Evolutionary conservation across 306 rosid species (phyloP).

Genomic region (Cercis canadensis): DNA sequence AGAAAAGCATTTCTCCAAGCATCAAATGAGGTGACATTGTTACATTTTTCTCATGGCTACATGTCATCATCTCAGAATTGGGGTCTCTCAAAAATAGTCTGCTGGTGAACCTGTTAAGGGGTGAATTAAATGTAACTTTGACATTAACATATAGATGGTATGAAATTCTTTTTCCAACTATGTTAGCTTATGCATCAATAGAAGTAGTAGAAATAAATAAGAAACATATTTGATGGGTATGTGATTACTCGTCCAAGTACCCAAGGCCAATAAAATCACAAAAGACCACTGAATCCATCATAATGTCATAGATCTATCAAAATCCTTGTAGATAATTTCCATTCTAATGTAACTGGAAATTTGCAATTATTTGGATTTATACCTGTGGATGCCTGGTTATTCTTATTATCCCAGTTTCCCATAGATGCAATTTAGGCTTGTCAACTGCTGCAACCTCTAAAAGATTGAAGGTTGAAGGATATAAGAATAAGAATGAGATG

Average conservation of each 20-base stretch:
- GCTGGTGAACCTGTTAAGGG: background rate
- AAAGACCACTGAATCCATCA: slow-evolving; percentile 30
- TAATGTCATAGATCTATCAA: background rate
- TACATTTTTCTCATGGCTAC: background rate
- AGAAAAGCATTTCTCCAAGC: background rate
- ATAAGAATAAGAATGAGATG: slow-evolving; percentile 82
- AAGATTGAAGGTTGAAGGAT: slow-evolving; percentile 95
- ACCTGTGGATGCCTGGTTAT: slow-evolving; percentile 99
- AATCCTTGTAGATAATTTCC: background rate
- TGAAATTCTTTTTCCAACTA: slow-evolving; percentile 13
- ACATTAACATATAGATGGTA: background rate
- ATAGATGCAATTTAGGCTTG: slow-evolving; percentile 96
- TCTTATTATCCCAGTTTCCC: slow-evolving; percentile 97
- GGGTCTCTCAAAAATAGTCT: background rate
- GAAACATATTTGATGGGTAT: background rate
- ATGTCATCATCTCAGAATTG: background rate
- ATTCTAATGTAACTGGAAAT: background rate
- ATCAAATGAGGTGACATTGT: background rate
- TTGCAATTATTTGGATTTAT: slow-evolving; percentile 20
- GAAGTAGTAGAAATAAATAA: background rate
- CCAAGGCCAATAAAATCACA: background rate
- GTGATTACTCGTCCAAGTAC: background rate
- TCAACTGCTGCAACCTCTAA: slow-evolving; percentile 97
- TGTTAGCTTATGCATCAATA: slow-evolving; percentile 22
- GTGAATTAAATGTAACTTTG: background rate